Evolutionary conservation across 139 green algal species (phyloP), one percentile per base, ranked within the genome.

Genomic region (Eudorina sp.): DNA sequence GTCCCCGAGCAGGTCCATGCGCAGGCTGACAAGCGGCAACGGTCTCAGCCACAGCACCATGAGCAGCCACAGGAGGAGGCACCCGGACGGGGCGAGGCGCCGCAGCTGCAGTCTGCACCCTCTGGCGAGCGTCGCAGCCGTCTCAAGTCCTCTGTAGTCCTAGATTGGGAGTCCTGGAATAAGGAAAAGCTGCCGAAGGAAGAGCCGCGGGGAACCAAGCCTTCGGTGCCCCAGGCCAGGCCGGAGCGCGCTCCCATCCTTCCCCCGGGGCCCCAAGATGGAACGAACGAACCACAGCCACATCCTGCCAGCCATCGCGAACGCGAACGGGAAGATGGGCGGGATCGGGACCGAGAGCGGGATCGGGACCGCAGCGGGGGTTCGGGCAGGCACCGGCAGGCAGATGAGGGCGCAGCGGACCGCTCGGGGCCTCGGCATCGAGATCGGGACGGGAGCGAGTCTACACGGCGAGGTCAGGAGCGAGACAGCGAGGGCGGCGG

Each of bases 141-240:
- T 4, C 45, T 86, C 0, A 86, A 86, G 60, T 86, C 80, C 9
- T 77, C 80, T 18, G 60, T 86, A 4, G 60, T 76, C 8, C 34
- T 76, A 1, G 80, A 86, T 31, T 86, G 43, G 41, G 29, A 34
- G 5, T 62, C 60, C 3, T 86, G 40, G 40, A 4, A 86, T 9
- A 76, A 86, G 55, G 5, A 40, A 21, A 76, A 75, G 40, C 80
- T 53, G 25, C 34, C 55, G 13, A 55, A 29, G 0, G 78, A 41
- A 29, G 55, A 41, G 13, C 9, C 55, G 70, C 70, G 41, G 43
- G 70, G 25, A 9, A 8, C 31, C 40, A 70, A 29, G 31, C 45
- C 53, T 7, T 14, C 31, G 18, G 45, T 4, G 9, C n/a, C 53
- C 9, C 16, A 6, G 23, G 76, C 19, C 23, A 74, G 74, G 78